Percentiles rank a stretch among this genome's conserved stretches.
Conservation (phyloP, 495 filamentous ascomycete species). For the Xylaria sp. region DNA sequence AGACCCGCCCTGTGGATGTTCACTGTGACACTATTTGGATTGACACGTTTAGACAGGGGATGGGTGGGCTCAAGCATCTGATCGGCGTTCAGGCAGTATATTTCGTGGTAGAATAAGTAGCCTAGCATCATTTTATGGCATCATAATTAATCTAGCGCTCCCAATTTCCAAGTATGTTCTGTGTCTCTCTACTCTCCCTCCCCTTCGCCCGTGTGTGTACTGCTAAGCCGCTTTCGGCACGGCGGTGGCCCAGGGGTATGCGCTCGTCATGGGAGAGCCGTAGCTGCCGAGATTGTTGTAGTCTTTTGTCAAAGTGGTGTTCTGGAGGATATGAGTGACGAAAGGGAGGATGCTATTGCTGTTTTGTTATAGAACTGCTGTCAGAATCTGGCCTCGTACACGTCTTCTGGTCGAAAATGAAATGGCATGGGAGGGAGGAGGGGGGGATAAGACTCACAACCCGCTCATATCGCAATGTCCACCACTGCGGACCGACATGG, state of each 20-base stretch:
- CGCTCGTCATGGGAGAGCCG: conserved; percentile 53
- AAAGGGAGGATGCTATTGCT: conserved; percentile 58
- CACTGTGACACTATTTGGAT: conserved; percentile 12
- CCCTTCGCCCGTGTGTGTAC: not conserved
- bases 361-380: conserved; percentile 33
- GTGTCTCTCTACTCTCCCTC: no score
- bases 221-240: conserved; percentile 40
- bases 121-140: conserved; percentile 19
- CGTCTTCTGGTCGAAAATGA: not conserved
- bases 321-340: conserved; percentile 57
- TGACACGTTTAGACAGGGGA: conserved; percentile 11
- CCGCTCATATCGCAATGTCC: conserved; percentile 60
- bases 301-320: conserved; percentile 54
- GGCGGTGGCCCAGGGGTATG: conserved; percentile 56
- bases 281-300: conserved; percentile 54
- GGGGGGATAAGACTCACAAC: conserved; percentile 49
- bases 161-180: not conserved
- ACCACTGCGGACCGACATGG: conserved; percentile 55
- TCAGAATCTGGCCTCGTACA: conserved; percentile 21
- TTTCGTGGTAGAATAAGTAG: not conserved
- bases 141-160: not conserved
- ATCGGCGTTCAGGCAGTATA: conserved; percentile 11
- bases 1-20: not conserved
- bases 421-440: not conserved
- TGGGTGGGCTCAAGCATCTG: conserved; percentile 5